Base-by-base conservation (phyloP, 352 stramenopile genomes). In the Pythium dissotocum region DNA sequence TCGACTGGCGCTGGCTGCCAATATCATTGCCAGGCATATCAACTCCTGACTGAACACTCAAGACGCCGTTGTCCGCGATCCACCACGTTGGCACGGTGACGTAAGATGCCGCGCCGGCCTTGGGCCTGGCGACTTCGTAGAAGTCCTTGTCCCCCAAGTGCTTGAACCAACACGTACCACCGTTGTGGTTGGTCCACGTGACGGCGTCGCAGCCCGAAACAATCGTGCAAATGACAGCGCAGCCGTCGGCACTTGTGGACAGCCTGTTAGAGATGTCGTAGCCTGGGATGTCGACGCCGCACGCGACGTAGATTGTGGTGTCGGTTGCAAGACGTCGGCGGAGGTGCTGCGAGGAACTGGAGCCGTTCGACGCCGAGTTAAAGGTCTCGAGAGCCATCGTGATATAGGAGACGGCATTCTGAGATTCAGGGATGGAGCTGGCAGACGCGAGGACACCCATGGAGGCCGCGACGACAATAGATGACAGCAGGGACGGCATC, bases 151-250 rank as follows among this genome's bases (percentile, higher is more conserved):
- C 18, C 42, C 42, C 42, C 42, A 24, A 24, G 42, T 18, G 13
- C 63, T 89, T 88, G 28, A 88, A 67, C 66, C 71, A 88, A 54
- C 81, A 88, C 8, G 72, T 88, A 7, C 79, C 82, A 14, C 74
- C 68, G 32, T 82, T 80, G 65, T 77, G 75, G 61, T 76, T 77
- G 16, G 54, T 85, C 80, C 82, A 90, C 0, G 77, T 58, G 3
- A 35, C 35, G 14, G 21, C 48, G 21, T 54, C 26, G 24, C 58
- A 60, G 49, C 53, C 36, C 18, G 32, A 10, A 7, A 58, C 42
- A 26, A 51, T 51, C 1, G 1, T 14, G 42, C 42, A 51, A 7
- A n/a, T 7, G 42, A 51, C 8, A 9, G 42, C 42, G 42, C 42
- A 51, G 16, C 16, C n/a, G 42, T 51, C 42, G 8, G 42, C 16